Evolutionary conservation across 129 eudicot genomes (phyloP).

Genomic region (Lonicera japonica): DNA sequence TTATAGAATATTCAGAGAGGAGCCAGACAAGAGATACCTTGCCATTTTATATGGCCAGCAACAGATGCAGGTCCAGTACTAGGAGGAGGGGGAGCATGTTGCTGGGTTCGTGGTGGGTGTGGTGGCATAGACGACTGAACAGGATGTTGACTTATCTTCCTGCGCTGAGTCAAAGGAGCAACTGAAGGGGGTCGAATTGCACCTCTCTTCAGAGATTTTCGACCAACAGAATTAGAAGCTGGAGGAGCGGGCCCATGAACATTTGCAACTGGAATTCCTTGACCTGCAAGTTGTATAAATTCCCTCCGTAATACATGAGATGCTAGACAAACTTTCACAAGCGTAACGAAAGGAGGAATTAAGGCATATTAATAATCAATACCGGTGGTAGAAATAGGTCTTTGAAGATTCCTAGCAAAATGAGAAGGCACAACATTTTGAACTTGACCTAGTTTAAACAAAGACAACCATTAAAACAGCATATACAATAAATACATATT

Average conservation of each 20-base stretch:
- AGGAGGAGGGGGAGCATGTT: slow-evolving; percentile 9
- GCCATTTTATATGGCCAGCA: slow-evolving; percentile 31
- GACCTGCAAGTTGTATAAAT: slow-evolving; percentile 23
- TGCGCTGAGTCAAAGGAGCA: slow-evolving; percentile 40
- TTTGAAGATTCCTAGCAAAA: slow-evolving; percentile 20
- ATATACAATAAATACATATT: slow-evolving; percentile 9
- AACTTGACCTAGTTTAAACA: slow-evolving; percentile 27
- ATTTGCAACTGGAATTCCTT: slow-evolving; percentile 15
- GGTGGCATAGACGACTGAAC: slow-evolving; percentile 20
- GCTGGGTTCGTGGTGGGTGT: not conserved
- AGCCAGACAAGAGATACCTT: slow-evolving; percentile 33
- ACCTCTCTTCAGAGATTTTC: slow-evolving; percentile 39
- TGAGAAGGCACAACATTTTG: slow-evolving; percentile 23
- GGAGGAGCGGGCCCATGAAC: slow-evolving; percentile 13
- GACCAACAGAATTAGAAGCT: slow-evolving; percentile 5
- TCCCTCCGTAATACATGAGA: slow-evolving; percentile 9
- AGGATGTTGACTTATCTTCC: slow-evolving; percentile 25
- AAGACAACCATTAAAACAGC: slow-evolving; percentile 22
- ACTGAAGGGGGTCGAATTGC: slow-evolving; percentile 32
- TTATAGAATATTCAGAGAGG: not conserved
- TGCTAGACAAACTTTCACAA: slow-evolving; percentile 6
- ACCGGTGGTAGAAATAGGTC: slow-evolving; percentile 21
- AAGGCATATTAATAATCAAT: not conserved
- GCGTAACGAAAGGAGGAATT: slow-evolving; percentile 1
- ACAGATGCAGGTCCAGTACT: slow-evolving; percentile 9